Conservation (phyloP, 805 yeast species). For the Kazachstania taianensis region DNA sequence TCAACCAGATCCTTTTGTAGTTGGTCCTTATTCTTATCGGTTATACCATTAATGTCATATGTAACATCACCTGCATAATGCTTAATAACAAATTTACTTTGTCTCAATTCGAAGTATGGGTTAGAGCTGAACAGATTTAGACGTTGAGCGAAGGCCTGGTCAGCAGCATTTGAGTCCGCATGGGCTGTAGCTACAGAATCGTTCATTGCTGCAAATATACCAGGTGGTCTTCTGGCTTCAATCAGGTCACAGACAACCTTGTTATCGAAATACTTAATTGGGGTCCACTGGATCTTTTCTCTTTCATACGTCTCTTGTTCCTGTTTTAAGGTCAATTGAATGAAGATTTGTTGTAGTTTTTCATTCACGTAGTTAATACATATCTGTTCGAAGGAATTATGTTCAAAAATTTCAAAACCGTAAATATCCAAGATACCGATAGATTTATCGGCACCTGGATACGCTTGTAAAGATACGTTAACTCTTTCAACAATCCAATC, state of each 20-base stretch:
- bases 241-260: slow-evolving; percentile 93
- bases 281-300: slow-evolving; percentile 95
- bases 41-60: slow-evolving; percentile 80
- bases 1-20: slow-evolving; percentile 81
- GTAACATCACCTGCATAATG: slow-evolving; percentile 99
- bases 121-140: slow-evolving; percentile 72
- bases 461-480: slow-evolving; percentile 59
- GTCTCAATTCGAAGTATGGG: slow-evolving; percentile 82
- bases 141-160: slow-evolving; percentile 89
- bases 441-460: slow-evolving; percentile 48
- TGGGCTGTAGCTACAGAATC: slow-evolving; percentile 98
- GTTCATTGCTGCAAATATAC: slow-evolving; percentile 89
- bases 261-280: slow-evolving; percentile 92
- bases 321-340: slow-evolving; percentile 87
- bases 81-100: slow-evolving; percentile 77
- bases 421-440: slow-evolving; percentile 92
- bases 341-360: slow-evolving; percentile 91
- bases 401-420: slow-evolving; percentile 93
- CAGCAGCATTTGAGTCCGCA: slow-evolving; percentile 94
- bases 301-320: slow-evolving; percentile 96
- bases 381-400: slow-evolving; percentile 88
- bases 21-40: slow-evolving; percentile 94
- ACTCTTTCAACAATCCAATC: slow-evolving; percentile 96
- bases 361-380: slow-evolving; percentile 95
- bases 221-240: slow-evolving; percentile 91